Percentiles rank a stretch among this genome's conserved stretches.
These are phyloP conservation scores for Ophiognomonia clavigignenti-juglandacearum DNA, from an alignment of 2,329 filamentous ascomycete species.

Conservation along the genomic window DNA sequence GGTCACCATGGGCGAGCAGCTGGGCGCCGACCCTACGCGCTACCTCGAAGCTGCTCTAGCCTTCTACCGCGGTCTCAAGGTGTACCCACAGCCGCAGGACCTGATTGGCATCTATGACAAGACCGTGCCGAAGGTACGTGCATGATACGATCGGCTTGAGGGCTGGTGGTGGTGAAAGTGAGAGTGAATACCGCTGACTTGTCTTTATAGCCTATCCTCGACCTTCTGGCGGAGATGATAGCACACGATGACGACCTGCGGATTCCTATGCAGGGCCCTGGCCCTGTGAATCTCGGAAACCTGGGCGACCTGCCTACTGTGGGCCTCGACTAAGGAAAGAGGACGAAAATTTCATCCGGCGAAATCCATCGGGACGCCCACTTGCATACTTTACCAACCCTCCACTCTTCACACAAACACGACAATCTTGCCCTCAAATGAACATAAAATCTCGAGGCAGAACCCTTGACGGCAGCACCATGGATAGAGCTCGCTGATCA, in stretches of 20 bases:
- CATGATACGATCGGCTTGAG: slow-evolving; percentile 1
- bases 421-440: not conserved
- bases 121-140: slow-evolving; percentile 82
- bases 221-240: slow-evolving; percentile 97
- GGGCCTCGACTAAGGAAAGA: slow-evolving; percentile 45
- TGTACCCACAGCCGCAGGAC: slow-evolving; percentile 90
- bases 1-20: slow-evolving; percentile 79
- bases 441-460: not conserved
- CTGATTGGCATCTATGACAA: slow-evolving; percentile 97
- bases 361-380: not conserved
- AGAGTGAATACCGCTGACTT: not conserved
- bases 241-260: slow-evolving; percentile 76
- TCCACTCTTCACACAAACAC: slow-evolving; percentile 1
- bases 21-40: slow-evolving; percentile 71
- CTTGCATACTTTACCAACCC: not conserved
- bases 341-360: not conserved
- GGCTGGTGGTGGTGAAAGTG: not conserved
- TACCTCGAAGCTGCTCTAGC: slow-evolving; percentile 81
- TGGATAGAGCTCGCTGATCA: not conserved
- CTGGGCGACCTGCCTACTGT: slow-evolving; percentile 45
- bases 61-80: slow-evolving; percentile 98
- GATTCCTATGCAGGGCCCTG: slow-evolving; percentile 36
- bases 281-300: slow-evolving; percentile 25
- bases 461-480: not conserved
- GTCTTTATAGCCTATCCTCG: slow-evolving; percentile 68